Evolutionary conservation across 225 moss, liverwort and hornwort genomes (phyloP), one percentile per base, ranked within the genome.

Genomic region (Pseudoscleropodium purum): DNA sequence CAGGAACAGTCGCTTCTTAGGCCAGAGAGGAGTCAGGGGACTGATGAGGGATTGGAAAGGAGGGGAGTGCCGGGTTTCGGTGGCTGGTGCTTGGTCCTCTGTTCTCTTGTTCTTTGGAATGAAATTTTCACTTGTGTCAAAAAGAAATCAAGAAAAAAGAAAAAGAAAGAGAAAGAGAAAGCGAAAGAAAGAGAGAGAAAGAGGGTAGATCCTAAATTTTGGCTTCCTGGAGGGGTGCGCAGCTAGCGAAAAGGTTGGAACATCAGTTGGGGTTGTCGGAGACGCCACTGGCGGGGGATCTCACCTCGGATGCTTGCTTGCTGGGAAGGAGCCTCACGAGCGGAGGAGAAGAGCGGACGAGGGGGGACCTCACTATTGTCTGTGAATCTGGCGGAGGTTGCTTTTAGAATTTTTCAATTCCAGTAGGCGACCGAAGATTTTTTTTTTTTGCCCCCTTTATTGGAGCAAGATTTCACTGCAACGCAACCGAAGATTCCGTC

Each of bases 241-340:
- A 85, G 92, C 83, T 39, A 60, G 80, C 90, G 91, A 85, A 89
- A 92, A 91, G 91, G 63, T 88, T 86, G 91, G 88, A 51, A 91
- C 91, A 90, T 89, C 86, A 73, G 91, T 89, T 91, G 89, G 72
- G 89, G 78, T 93, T 93, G 93, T 93, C 93, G 93, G 93, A 93
- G 93, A 85, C 91, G 91, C 77, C 81, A 91, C 89, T 84, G 64
- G 39, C 74, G n/a, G 51, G 69, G 67, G 77, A 64, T 75, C 86
- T 73, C 75, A 30, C 61, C 61, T 74, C 75, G 75, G 86, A 86
- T 86, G 86, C 86, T 60, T 47, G 75, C 49, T 85, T 85, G 73
- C 82, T 63, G 82, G 62, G 60, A 85, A 75, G 75, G 34, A 29
- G n/a, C 62, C 75, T 51, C n/a, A 18, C 20, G 52, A 66, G 84